Evolutionary conservation across 2,329 filamentous ascomycete genomes (phyloP).

Genomic region (Colletotrichum sidae): DNA sequence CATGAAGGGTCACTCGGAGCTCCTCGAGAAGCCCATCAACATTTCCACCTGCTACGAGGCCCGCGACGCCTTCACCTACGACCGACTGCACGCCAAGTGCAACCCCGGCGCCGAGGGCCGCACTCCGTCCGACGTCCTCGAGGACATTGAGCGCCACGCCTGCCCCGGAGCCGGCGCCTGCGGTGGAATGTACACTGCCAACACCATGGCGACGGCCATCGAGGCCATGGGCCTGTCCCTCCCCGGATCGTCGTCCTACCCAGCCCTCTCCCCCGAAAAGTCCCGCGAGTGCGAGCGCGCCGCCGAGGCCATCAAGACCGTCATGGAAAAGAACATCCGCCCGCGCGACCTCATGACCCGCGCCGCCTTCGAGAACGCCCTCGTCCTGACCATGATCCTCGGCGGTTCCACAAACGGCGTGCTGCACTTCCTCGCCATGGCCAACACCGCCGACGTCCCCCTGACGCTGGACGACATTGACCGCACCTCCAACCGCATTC

Average conservation of each 20-base stretch:
- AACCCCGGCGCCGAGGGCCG: slow-evolving; percentile 71
- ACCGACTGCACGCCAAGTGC: slow-evolving; percentile 78
- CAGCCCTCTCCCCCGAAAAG: slow-evolving; percentile 84
- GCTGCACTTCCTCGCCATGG: slow-evolving; percentile 91
- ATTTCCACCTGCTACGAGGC: slow-evolving; percentile 92
- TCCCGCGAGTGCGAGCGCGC: slow-evolving; percentile 87
- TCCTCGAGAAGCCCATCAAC: slow-evolving; percentile 84
- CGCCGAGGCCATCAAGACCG: slow-evolving; percentile 80
- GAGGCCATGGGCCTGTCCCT: slow-evolving; percentile 88
- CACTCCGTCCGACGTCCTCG: slow-evolving; percentile 81
- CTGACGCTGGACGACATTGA: slow-evolving; percentile 87
- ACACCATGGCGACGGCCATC: slow-evolving; percentile 92
- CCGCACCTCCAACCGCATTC: slow-evolving; percentile 83
- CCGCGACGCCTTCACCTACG: slow-evolving; percentile 83
- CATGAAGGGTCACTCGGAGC: slow-evolving; percentile 82
- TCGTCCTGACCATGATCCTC: slow-evolving; percentile 92
- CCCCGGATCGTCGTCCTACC: slow-evolving; percentile 86
- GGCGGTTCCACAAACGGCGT: slow-evolving; percentile 92
- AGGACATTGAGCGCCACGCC: slow-evolving; percentile 83
- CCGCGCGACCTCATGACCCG: slow-evolving; percentile 85
- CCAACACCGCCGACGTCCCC: slow-evolving; percentile 81
- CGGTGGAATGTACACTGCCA: slow-evolving; percentile 92
- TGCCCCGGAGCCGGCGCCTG: slow-evolving; percentile 77
- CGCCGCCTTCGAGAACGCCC: slow-evolving; percentile 85
- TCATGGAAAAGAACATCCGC: slow-evolving; percentile 85